phyloP scores from a whole-genome alignment of 2,329 filamentous ascomycete genomes.

The Cladosporium sp. region DNA sequence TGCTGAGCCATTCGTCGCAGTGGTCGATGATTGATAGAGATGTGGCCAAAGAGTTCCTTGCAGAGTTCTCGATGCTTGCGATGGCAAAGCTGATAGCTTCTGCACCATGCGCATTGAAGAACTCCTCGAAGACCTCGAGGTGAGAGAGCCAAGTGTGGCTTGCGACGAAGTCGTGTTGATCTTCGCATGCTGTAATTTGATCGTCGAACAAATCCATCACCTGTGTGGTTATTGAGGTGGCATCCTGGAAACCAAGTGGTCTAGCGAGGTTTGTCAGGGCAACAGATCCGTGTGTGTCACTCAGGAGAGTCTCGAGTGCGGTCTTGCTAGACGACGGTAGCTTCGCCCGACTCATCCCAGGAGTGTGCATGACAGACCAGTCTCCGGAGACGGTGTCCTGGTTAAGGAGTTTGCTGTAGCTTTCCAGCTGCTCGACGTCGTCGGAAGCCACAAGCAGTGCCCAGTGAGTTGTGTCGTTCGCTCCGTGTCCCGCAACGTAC shows the following conservation, averaged over 20 bases:
- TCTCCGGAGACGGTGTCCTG: background rate
- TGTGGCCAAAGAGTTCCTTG: background rate
- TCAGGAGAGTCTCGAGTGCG: background rate
- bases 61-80: background rate
- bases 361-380: background rate
- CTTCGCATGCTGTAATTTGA: conserved; percentile 73
- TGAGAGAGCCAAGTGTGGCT: conserved; percentile 63
- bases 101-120: background rate
- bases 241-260: background rate
- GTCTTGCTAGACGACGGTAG: background rate
- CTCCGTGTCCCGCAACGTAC: conserved; percentile 1
- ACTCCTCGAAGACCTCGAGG: conserved; percentile 18
- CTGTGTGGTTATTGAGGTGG: background rate
- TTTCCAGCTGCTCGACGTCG: background rate
- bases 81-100: background rate
- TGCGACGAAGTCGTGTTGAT: conserved; percentile 78
- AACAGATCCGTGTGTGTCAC: background rate
- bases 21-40: background rate
- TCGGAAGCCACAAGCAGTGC: conserved; percentile 5
- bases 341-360: background rate
- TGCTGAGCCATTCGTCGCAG: conserved; percentile 3
- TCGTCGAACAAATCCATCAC: conserved; percentile 61
- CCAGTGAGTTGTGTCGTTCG: background rate
- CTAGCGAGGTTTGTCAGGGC: background rate
- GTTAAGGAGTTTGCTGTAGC: background rate